These are phyloP conservation scores for Magnolia sinica DNA, from an alignment of 164 flowering plant genomes.

Conservation along the genomic window DNA sequence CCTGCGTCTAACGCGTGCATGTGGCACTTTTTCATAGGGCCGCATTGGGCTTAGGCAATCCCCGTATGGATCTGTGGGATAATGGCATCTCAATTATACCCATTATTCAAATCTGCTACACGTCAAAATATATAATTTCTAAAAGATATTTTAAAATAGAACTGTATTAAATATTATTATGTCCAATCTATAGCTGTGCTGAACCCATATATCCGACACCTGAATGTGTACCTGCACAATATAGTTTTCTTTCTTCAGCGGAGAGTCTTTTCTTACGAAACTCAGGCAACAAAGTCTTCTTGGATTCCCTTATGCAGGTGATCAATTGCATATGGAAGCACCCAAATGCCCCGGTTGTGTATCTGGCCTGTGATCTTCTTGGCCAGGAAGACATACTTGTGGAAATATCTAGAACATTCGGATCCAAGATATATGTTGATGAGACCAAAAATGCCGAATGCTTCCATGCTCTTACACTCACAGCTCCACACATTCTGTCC, in stretches of 20 bases:
- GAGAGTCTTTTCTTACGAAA: background rate
- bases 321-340: slow-evolving; percentile 93
- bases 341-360: slow-evolving; percentile 66
- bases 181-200: background rate
- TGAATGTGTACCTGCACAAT: background rate
- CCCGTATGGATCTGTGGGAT: too few relatives aligned
- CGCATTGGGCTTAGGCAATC: too few relatives aligned
- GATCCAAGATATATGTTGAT: slow-evolving; percentile 74
- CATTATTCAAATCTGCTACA: too few relatives aligned
- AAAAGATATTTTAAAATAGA: background rate
- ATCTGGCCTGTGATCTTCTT: slow-evolving; percentile 75
- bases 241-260: too few relatives aligned
- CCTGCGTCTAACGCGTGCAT: too few relatives aligned
- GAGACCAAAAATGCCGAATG: slow-evolving; percentile 41
- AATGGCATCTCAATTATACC: too few relatives aligned
- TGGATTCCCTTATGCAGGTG: slow-evolving; percentile 38
- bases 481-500: slow-evolving; percentile 59
- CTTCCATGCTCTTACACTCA: slow-evolving; percentile 41
- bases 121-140: too few relatives aligned
- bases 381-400: slow-evolving; percentile 81
- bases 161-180: background rate
- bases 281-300: background rate
- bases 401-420: slow-evolving; percentile 67
- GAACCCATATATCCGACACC: background rate
- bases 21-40: too few relatives aligned